A percentile compares a stretch with the other conserved stretches of the same genome.
These are phyloP conservation scores for Eutrema japonicum DNA, from an alignment of 345 rosid genomes.

Conservation along the genomic window DNA sequence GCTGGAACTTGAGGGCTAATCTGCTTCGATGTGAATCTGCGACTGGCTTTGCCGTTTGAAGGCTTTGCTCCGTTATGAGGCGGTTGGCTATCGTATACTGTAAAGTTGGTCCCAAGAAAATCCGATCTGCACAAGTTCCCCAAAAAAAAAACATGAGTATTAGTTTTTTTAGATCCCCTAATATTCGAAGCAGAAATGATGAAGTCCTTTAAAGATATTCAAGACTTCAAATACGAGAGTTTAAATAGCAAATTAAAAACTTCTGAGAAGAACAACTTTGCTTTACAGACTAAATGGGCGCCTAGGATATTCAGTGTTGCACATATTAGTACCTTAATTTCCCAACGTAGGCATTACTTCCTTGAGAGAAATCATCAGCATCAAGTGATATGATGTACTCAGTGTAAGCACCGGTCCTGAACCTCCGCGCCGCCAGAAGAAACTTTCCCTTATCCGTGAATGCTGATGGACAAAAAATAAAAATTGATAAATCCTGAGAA, in stretches of 20 bases:
- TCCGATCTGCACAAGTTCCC: slow-evolving; percentile 66
- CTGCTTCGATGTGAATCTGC: slow-evolving; percentile 92
- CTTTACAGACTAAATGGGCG: background rate
- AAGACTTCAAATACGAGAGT: background rate
- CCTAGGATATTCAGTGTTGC: background rate
- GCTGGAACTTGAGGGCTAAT: slow-evolving; percentile 94
- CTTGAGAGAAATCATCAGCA: slow-evolving; percentile 89
- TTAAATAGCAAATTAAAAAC: background rate
- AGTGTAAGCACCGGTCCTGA: slow-evolving; percentile 71
- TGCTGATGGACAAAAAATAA: slow-evolving; percentile 51
- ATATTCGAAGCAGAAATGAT: background rate
- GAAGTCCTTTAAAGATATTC: background rate
- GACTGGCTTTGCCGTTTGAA: slow-evolving; percentile 71
- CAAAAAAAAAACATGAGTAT: background rate
- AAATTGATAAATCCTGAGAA: background rate
- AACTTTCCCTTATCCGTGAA: slow-evolving; percentile 81
- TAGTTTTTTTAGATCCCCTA: background rate
- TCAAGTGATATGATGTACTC: slow-evolving; percentile 92
- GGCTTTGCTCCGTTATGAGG: slow-evolving; percentile 87
- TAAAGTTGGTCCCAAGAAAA: slow-evolving; percentile 95
- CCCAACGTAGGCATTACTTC: slow-evolving; percentile 92
- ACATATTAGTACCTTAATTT: slow-evolving; percentile 66
- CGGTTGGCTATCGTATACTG: slow-evolving; percentile 83
- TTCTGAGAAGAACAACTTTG: background rate
- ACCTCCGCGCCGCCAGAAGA: slow-evolving; percentile 91